Conservation (phyloP, 805 yeast genomes). For the Soucietia sequanensis region DNA sequence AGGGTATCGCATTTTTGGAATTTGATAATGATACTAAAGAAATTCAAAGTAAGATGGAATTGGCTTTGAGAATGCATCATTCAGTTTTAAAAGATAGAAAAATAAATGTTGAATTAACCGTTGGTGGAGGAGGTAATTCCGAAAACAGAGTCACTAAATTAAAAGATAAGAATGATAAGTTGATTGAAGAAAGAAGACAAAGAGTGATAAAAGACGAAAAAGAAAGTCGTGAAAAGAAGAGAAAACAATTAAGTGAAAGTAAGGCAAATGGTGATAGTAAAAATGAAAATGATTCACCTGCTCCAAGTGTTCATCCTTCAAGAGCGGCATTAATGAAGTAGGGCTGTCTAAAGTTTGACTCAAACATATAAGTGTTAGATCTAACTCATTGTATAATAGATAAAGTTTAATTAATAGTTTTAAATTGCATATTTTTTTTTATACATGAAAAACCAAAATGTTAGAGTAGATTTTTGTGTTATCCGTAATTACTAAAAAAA, state of each 20-base stretch:
- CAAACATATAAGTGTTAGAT: too few species aligned
- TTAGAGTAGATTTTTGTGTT: too few species aligned
- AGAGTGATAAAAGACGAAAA: slow-evolving; percentile 51
- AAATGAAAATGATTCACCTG: slow-evolving; percentile 14
- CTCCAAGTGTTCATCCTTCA: slow-evolving; percentile 60
- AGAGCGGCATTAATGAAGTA: slow-evolving; percentile 51
- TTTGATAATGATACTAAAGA: slow-evolving; percentile 59
- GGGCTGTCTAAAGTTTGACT: too few species aligned
- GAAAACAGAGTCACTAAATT: slow-evolving; percentile 63
- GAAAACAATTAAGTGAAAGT: slow-evolving; percentile 6
- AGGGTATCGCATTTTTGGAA: slow-evolving; percentile 91
- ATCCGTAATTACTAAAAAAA: too few species aligned
- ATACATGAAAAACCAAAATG: too few species aligned
- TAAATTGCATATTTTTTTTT: too few species aligned
- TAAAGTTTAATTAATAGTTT: too few species aligned
- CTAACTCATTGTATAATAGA: too few species aligned
- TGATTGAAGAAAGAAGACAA: slow-evolving; percentile 66
- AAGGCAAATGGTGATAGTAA: slow-evolving; percentile 10
- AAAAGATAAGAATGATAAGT: slow-evolving; percentile 71
- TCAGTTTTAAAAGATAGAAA: slow-evolving; percentile 64
- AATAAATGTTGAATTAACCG: slow-evolving; percentile 94
- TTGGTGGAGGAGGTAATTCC: slow-evolving; percentile 97
- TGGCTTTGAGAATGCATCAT: slow-evolving; percentile 83
- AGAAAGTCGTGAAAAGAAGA: slow-evolving; percentile 28
- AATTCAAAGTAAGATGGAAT: slow-evolving; percentile 77